Evolutionary conservation across 768 basidiomycete species (phyloP), one percentile per base, ranked within the genome.

Genomic region (Mycena chlorophos): DNA sequence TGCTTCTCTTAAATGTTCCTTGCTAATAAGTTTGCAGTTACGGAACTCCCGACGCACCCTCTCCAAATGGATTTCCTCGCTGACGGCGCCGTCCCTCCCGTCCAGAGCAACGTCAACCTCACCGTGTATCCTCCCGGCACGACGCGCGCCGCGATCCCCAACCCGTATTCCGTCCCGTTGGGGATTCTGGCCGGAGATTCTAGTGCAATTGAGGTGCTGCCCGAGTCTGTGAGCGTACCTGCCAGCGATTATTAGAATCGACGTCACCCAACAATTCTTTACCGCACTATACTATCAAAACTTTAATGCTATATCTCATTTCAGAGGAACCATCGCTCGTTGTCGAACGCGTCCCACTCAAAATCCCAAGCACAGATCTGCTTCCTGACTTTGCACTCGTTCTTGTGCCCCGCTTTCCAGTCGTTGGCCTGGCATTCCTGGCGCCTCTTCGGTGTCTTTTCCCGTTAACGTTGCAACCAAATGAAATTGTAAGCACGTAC

Each of bases 311-410:
- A 50, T 27, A 50, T 4, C 6, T 28, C 22, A 20, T 10, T 0
- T 5, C 39, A 8, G 14, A 2, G 38, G 31, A 42, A 54, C 39
- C 38, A 49, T 26, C 37, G 28, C 26, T 17, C 10, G n/a, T 29
- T 28, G 16, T 66, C 55, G 20, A 63, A 68, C 4, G 38, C 23
- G 25, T 51, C 43, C 70, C 69, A 71, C 42, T 68, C 60, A 25
- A 62, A 61, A 16, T 55, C 66, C 68, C 68, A 71, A 19, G 64
- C 57, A 5, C 57, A 38, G 23, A 70, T 58, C 22, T 68, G 65
- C 20, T 61, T 51, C 14, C 56, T 49, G 6, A 63, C 66, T 12
- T 54, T 49, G 42, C 71, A 70, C 30, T 68, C 66, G 5, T 38
- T 39, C 53, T 68, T 68, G 47, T 70, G 71, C 6, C 39, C 39